Conservation (phyloP, 2,329 filamentous ascomycete species). For the Lasiodiplodia citricola region DNA sequence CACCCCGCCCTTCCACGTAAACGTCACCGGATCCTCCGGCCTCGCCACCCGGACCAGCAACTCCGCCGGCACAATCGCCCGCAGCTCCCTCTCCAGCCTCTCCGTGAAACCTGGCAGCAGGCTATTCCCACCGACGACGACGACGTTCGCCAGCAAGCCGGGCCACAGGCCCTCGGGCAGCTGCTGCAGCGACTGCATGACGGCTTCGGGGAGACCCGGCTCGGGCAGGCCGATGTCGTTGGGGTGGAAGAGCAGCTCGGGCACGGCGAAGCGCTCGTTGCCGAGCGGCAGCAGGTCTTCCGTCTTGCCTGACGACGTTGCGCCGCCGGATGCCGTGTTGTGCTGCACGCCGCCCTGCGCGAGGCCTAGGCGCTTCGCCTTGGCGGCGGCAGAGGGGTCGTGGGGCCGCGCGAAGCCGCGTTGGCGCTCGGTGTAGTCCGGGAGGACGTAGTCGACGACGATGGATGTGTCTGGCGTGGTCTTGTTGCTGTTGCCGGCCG, state of each 20-base stretch:
- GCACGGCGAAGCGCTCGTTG: slow-evolving; percentile 90
- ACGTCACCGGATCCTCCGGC: slow-evolving; percentile 80
- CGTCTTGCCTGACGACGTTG: slow-evolving; percentile 61
- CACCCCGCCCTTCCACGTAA: slow-evolving; percentile 86
- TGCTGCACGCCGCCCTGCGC: background rate
- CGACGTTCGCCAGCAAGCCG: slow-evolving; percentile 80
- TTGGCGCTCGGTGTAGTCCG: slow-evolving; percentile 70
- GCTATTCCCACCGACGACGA: slow-evolving; percentile 87
- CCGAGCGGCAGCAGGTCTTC: slow-evolving; percentile 87
- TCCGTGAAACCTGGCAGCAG: slow-evolving; percentile 81
- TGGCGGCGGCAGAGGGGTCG: slow-evolving; percentile 68
- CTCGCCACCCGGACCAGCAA: slow-evolving; percentile 38
- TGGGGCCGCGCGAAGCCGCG: slow-evolving; percentile 78
- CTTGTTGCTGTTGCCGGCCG: slow-evolving; percentile 54
- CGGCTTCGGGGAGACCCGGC: slow-evolving; percentile 79
- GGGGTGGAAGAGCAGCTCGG: slow-evolving; percentile 88
- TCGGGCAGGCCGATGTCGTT: slow-evolving; percentile 84
- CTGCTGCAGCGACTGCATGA: slow-evolving; percentile 75
- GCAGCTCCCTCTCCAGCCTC: slow-evolving; percentile 73
- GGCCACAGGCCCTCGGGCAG: slow-evolving; percentile 86
- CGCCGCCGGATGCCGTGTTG: slow-evolving; percentile 36
- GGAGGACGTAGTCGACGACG: slow-evolving; percentile 89
- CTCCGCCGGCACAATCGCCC: slow-evolving; percentile 53
- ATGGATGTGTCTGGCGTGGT: slow-evolving; percentile 57
- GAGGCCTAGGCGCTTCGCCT: slow-evolving; percentile 53